A percentile compares a stretch with the other conserved stretches of the same genome.
phyloP scores from a whole-genome alignment of 2,329 filamentous ascomycete genomes.

The Trichoderma atrobrunneum region DNA sequence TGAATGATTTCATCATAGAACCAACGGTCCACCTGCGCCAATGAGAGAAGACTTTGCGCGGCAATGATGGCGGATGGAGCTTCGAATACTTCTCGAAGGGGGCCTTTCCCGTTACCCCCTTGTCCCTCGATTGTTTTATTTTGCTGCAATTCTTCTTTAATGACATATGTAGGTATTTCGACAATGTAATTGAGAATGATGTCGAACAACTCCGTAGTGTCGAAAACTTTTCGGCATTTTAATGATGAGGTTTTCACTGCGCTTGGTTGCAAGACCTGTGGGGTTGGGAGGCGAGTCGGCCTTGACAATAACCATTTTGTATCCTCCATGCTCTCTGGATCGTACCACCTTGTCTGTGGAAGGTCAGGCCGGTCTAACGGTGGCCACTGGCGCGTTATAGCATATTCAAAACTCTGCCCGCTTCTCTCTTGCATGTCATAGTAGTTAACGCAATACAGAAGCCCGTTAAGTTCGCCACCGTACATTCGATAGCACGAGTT shows the following conservation, averaged over 20 bases:
- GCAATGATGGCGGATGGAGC: neutral
- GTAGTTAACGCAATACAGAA: constrained; percentile 1
- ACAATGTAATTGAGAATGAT: neutral
- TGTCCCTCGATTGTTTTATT: neutral
- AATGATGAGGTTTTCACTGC: neutral
- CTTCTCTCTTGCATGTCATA: neutral
- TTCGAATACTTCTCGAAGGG: neutral
- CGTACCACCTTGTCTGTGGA: neutral
- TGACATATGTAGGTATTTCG: neutral
- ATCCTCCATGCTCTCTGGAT: constrained; percentile 8
- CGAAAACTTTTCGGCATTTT: neutral
- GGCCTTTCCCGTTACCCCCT: too few species aligned
- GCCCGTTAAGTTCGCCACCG: neutral
- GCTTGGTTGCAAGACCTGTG: neutral
- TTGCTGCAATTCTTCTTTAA: neutral
- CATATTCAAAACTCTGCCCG: neutral
- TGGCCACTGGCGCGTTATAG: neutral
- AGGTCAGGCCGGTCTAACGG: neutral
- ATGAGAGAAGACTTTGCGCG: neutral
- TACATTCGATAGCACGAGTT: neutral
- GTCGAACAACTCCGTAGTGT: neutral
- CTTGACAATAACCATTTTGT: neutral
- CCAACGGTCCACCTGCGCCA: constrained; percentile 1
- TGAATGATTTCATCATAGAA: neutral
- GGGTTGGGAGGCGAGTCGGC: neutral